These are phyloP conservation scores for Deakozyma indianensis DNA, from an alignment of 805 yeast species.

Conservation along the genomic window DNA sequence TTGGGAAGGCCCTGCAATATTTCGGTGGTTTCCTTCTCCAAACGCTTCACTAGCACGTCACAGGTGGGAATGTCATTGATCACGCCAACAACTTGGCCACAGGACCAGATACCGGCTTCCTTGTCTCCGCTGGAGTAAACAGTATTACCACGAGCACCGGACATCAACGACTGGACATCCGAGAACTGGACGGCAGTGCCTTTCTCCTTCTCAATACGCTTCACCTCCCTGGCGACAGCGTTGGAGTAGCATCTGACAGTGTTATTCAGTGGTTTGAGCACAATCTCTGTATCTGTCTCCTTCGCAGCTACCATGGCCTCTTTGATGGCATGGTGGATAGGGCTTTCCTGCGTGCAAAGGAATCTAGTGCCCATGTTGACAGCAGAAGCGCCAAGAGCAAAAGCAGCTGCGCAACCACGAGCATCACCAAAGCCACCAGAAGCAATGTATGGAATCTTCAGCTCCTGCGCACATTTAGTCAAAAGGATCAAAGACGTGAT, in stretches of 20 bases:
- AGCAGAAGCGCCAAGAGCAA: slow-evolving; percentile 18
- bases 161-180: slow-evolving; percentile 15
- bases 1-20: slow-evolving; percentile 5
- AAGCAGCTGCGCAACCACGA: slow-evolving; percentile 20
- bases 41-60: slow-evolving; percentile 14
- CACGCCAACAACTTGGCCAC: slow-evolving; percentile 17
- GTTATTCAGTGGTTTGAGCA: slow-evolving; percentile 18
- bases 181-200: slow-evolving; percentile 12
- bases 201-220: slow-evolving; percentile 11
- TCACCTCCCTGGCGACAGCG: slow-evolving; percentile 16
- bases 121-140: slow-evolving; percentile 23
- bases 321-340: slow-evolving; percentile 15
- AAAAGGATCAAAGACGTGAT: slow-evolving; percentile 16
- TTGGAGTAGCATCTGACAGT: slow-evolving; percentile 17
- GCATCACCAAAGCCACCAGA: slow-evolving; percentile 22
- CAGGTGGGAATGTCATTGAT: slow-evolving; percentile 21
- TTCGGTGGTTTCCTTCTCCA: slow-evolving; percentile 15
- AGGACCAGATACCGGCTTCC: slow-evolving; percentile 20
- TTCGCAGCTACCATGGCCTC: slow-evolving; percentile 11
- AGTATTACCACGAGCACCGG: slow-evolving; percentile 17
- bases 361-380: slow-evolving; percentile 23
- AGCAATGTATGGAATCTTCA: slow-evolving; percentile 19
- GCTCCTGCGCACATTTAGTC: slow-evolving; percentile 15
- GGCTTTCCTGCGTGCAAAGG: slow-evolving; percentile 19
- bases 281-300: slow-evolving; percentile 17